Evolutionary conservation across 495 filamentous ascomycete genomes (phyloP).

Genomic region (Chaetomium fimeti): DNA sequence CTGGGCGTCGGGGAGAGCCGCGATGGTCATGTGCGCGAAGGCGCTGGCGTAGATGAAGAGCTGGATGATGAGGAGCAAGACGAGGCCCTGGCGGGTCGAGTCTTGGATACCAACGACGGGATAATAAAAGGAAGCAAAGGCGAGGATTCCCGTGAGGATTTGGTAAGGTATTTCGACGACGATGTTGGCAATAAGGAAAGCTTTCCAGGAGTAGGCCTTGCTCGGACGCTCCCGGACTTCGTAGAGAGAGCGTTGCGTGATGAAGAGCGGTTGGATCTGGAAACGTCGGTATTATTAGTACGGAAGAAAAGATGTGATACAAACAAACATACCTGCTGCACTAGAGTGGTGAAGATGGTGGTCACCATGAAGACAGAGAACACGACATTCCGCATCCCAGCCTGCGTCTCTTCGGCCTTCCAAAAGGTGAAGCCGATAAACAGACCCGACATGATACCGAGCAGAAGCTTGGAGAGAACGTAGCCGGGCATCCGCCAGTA

Average conservation of each 20-base stretch:
- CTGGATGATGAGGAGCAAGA: constrained; percentile 56
- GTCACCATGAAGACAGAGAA: constrained; percentile 74
- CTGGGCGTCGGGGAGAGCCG: constrained; percentile 61
- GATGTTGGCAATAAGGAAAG: constrained; percentile 67
- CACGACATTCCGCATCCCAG: constrained; percentile 63
- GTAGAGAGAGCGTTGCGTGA: constrained; percentile 64
- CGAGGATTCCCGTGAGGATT: constrained; percentile 57
- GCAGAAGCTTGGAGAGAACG: constrained; percentile 58
- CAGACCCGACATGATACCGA: constrained; percentile 45
- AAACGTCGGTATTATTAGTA: background rate
- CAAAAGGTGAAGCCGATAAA: constrained; percentile 81
- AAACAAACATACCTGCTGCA: constrained; percentile 50
- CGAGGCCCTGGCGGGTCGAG: constrained; percentile 55
- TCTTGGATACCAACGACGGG: constrained; percentile 54
- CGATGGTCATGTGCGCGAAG: constrained; percentile 65
- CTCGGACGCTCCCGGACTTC: constrained; percentile 66
- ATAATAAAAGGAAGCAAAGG: constrained; percentile 64
- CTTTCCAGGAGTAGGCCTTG: constrained; percentile 70
- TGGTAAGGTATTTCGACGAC: constrained; percentile 73
- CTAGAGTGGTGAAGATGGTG: constrained; percentile 60
- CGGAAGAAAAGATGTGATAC: too few species aligned
- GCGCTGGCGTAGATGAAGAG: constrained; percentile 62
- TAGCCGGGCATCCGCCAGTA: constrained; percentile 78
- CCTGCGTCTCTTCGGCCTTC: constrained; percentile 55
- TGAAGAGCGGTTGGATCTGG: constrained; percentile 66